Conservation (phyloP, 73 alveolate genomes). For the Blepharisma stoltei region DNA sequence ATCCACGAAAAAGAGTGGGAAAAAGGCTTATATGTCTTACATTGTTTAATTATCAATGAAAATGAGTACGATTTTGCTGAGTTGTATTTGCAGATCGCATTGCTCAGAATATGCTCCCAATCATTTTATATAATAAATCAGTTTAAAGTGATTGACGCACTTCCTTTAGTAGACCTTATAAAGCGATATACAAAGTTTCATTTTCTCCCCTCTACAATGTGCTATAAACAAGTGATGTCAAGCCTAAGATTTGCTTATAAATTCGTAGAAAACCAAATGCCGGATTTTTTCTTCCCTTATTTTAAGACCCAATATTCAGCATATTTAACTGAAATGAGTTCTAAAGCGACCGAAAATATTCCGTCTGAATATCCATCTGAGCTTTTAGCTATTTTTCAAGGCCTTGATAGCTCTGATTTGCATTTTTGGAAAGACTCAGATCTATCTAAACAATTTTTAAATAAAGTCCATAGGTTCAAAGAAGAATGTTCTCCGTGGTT, state of each 20-base stretch:
- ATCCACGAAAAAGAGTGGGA: slow-evolving; percentile 13
- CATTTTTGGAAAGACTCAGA: slow-evolving; percentile 1
- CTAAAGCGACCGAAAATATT: background rate
- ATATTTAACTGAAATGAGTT: background rate
- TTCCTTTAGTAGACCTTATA: background rate
- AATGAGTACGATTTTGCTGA: slow-evolving; percentile 11
- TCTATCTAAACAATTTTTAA: background rate
- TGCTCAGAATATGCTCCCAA: slow-evolving; percentile 12
- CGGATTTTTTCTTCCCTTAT: slow-evolving; percentile 20
- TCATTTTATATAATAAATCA: background rate
- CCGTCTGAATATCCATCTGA: slow-evolving; percentile 21
- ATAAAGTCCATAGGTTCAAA: background rate
- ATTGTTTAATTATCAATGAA: slow-evolving; percentile 8
- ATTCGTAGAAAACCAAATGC: background rate
- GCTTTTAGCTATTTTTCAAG: background rate
- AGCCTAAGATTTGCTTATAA: background rate
- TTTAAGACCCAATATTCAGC: background rate
- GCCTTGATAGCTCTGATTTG: background rate
- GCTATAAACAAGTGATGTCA: background rate
- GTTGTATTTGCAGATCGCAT: background rate
- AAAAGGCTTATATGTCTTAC: background rate
- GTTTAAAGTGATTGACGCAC: slow-evolving; percentile 15
- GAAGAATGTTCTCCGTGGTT: slow-evolving; percentile 17
- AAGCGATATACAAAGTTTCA: background rate
- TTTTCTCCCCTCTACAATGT: background rate